These are phyloP conservation scores for Aspergillus pseudotamarii DNA, from an alignment of 2,329 filamentous ascomycete genomes.

Conservation along the genomic window DNA sequence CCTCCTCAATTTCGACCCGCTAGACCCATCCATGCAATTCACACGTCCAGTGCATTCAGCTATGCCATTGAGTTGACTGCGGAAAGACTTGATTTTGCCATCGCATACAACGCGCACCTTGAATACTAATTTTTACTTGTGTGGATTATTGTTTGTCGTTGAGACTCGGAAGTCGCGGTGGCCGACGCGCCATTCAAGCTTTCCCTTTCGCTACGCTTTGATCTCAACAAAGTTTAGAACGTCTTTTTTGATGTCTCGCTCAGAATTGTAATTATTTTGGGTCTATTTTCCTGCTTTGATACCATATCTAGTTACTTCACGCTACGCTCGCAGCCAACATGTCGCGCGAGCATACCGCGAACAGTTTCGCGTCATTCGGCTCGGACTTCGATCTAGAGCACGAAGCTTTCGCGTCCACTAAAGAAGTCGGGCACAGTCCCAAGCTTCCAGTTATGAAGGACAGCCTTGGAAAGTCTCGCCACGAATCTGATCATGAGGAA, in stretches of 20 bases:
- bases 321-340: slow-evolving; percentile 12
- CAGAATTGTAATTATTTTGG: neutral
- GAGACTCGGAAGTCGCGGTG: slow-evolving; percentile 12
- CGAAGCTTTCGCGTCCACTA: slow-evolving; percentile 45
- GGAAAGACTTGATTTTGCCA: neutral
- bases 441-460: slow-evolving; percentile 29
- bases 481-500: slow-evolving; percentile 27
- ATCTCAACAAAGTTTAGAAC: neutral
- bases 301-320: slow-evolving; percentile 7
- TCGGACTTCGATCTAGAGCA: slow-evolving; percentile 48
- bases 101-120: neutral
- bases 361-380: slow-evolving; percentile 33
- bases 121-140: neutral
- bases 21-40: neutral
- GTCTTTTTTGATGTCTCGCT: neutral
- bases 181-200: slow-evolving; percentile 20
- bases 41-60: neutral
- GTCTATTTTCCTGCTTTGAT: neutral
- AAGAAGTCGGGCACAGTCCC: slow-evolving; percentile 35
- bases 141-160: slow-evolving; percentile 8
- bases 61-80: slow-evolving; percentile 4
- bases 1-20: slow-evolving; percentile 23
- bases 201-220: neutral
- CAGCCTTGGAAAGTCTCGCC: slow-evolving; percentile 16
- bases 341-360: slow-evolving; percentile 30